Percentiles rank a stretch among this genome's conserved stretches.
Conservation (phyloP, 106 monocot genomes). For the Dendrobium chrysotoxum region DNA sequence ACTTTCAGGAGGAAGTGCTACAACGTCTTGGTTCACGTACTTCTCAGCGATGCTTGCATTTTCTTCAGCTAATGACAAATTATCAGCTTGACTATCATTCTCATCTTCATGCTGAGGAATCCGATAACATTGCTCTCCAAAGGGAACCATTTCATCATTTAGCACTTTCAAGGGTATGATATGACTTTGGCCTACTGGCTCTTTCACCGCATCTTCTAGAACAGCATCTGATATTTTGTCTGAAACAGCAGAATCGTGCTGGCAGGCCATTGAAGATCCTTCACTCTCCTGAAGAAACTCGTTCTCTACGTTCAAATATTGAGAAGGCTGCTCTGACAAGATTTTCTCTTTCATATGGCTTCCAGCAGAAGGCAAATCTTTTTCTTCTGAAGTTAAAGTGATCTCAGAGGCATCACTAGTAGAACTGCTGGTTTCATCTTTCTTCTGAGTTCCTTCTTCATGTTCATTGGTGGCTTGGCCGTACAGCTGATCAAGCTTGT, state of each 20-base stretch:
- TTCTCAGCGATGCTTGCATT: not conserved
- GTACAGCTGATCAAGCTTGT: conserved; percentile 43
- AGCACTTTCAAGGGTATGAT: no score
- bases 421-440: not conserved
- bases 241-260: not conserved
- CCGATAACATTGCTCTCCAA: not conserved
- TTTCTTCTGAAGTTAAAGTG: not conserved
- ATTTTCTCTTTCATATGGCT: no score
- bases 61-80: not conserved
- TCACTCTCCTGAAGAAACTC: not conserved
- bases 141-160: not conserved
- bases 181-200: no score
- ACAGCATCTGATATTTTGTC: not conserved
- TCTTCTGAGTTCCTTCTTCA: not conserved
- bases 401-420: not conserved
- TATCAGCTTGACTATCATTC: not conserved
- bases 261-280: not conserved
- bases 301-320: no score
- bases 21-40: not conserved
- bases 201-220: not conserved
- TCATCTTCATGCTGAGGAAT: not conserved
- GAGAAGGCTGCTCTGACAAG: no score
- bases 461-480: not conserved
- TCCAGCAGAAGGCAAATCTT: not conserved
- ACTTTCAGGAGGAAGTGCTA: not conserved